Base-by-base conservation (phyloP, 2,329 filamentous ascomycete genomes). In the Achaetomium macrosporum region DNA sequence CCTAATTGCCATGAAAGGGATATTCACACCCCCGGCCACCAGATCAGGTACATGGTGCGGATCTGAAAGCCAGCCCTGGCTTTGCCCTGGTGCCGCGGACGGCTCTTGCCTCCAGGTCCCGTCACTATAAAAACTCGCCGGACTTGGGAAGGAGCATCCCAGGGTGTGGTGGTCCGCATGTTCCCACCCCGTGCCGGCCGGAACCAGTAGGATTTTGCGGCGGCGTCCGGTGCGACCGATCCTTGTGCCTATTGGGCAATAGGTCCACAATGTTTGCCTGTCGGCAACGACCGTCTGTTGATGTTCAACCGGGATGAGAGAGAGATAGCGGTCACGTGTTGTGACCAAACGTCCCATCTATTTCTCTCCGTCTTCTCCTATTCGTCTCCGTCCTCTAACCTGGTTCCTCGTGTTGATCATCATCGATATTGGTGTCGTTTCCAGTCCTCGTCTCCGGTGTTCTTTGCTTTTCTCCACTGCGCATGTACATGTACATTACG, bases 191-290 rank as follows among this genome's bases (percentile, higher is more conserved):
- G 47, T 20, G 45, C 39, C n/a, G 31, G 33, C 50, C 47, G 51
- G 50, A 44, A 44, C 58, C 58, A 60, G 47, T 60, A 35, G 57
- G 25, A 55, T 9, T 15, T 9, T 39, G 36, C 50, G 33, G 45
- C 53, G 50, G 46, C 48, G 42, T 48, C 53, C 50, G 39, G 56
- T 59, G 58, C 50, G 42, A 37, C 36, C 41, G 44, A 37, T 42
- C 16, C 42, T 49, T 35, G 20, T 29, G 42, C 35, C 44, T 12
- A 59, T 54, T 59, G 56, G 58, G 30, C 47, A 35, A 51, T 51
- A 25, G 5, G 25, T 40, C 47, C 36, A 45, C 51, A 19, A 11
- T 36, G 39, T n/a, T 7, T 6, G 25, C 17, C n/a, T n/a, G n/a
- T n/a, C n/a, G n/a, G n/a, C n/a, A n/a, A n/a, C n/a, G n/a, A n/a